Evolutionary conservation across 1,284 basidiomycete species (phyloP).

Genomic region (Cryptococcus sp.): DNA sequence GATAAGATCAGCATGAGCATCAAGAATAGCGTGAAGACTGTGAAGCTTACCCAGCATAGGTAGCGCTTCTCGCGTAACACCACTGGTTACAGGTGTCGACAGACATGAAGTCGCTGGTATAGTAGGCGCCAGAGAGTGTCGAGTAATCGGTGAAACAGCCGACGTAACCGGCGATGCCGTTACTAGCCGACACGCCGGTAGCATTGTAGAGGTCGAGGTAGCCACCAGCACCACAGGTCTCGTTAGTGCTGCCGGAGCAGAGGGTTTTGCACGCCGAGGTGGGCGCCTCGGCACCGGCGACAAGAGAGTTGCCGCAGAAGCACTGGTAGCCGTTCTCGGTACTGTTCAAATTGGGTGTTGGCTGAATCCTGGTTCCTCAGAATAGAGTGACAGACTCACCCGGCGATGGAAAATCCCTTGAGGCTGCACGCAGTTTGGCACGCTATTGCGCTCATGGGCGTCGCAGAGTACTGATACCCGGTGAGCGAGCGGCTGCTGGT

Average conservation of each 20-base stretch:
- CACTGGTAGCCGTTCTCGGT: slow-evolving; percentile 19
- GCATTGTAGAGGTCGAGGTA: slow-evolving; percentile 20
- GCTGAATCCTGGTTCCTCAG: no score
- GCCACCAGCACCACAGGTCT: slow-evolving; percentile 16
- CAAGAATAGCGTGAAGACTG: background rate
- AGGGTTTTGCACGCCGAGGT: slow-evolving; percentile 18
- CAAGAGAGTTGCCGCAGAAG: slow-evolving; percentile 25
- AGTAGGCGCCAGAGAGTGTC: slow-evolving; percentile 16
- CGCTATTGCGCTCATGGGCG: slow-evolving; percentile 20
- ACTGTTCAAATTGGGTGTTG: no score
- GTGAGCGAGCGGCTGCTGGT: slow-evolving; percentile 8
- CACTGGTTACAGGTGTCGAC: slow-evolving; percentile 18
- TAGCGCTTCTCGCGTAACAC: slow-evolving; percentile 19
- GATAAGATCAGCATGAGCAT: background rate
- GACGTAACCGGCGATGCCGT: slow-evolving; percentile 16
- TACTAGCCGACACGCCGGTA: slow-evolving; percentile 12
- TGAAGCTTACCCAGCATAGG: slow-evolving; percentile 16
- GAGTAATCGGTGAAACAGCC: slow-evolving; percentile 27
- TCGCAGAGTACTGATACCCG: slow-evolving; percentile 20
- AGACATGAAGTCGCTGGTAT: slow-evolving; percentile 18
- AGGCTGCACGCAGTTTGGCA: slow-evolving; percentile 20
- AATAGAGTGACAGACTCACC: no score
- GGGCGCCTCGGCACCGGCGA: slow-evolving; percentile 12
- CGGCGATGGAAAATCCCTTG: slow-evolving; percentile 20
- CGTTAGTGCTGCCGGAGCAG: slow-evolving; percentile 12